These are phyloP conservation scores for Saccharum spontaneum DNA, from an alignment of 176 grass and related monocot genomes.

Conservation along the genomic window DNA sequence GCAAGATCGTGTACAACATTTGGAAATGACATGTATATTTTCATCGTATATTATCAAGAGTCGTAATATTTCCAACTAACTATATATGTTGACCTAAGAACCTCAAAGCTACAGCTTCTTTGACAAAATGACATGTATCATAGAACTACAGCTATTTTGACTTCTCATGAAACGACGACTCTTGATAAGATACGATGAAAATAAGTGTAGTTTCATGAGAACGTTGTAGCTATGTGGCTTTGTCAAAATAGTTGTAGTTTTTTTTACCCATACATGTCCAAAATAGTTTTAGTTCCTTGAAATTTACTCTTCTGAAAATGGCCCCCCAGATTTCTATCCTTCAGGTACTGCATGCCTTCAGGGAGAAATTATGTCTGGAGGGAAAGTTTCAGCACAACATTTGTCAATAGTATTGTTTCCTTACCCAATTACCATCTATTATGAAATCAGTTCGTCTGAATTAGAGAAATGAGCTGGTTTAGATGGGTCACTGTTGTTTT, in stretches of 20 bases:
- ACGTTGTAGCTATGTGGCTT: not conserved
- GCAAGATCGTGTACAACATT: conserved; percentile 48
- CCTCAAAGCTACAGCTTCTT: not conserved
- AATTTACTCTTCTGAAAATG: conserved; percentile 9
- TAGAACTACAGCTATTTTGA: too few species aligned
- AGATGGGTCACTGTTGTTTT: not conserved
- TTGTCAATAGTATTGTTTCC: not conserved
- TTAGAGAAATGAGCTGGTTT: not conserved
- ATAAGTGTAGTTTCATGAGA: not conserved
- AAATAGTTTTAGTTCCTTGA: not conserved
- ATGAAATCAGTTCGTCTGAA: not conserved
- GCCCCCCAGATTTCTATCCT: conserved; percentile 14
- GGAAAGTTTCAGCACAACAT: not conserved
- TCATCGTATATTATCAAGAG: too few species aligned
- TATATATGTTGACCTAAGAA: not conserved
- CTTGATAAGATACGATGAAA: not conserved
- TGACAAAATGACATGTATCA: too few species aligned
- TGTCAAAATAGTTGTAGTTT: not conserved
- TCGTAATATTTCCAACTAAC: not conserved
- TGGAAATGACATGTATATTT: not conserved
- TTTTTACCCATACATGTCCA: not conserved
- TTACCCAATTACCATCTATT: not conserved
- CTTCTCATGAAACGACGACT: too few species aligned
- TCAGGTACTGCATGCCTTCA: not conserved
- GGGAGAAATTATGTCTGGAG: too few species aligned